Evolutionary conservation across 352 stramenopile genomes (phyloP), one percentile per base, ranked within the genome.

Genomic region (Blastocystis hominis): DNA sequence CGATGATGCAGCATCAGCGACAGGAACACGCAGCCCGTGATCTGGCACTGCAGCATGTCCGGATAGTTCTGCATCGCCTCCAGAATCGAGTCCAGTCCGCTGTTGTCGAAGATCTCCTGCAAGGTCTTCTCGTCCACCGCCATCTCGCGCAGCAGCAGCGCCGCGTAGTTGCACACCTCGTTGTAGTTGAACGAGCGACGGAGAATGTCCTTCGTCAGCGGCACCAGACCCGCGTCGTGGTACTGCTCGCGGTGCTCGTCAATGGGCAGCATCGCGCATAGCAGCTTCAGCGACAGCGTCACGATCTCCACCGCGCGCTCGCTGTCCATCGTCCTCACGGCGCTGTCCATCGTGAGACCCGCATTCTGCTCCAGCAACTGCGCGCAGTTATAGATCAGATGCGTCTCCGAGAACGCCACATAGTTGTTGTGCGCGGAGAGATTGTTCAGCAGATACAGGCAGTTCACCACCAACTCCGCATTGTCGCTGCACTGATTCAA

Each of bases 91-190:
- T 84, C 72, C 72, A 84, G 50, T 24, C 72, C 72, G 56, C 72
- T 84, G 50, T 84, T 84, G 50, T 84, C 72, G 72, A 84, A 84
- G 24, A 84, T 84, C 72, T 84, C 72, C 53, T 84, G 72, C 38
- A 46, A 53, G 42, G 68, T 84, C 15, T 84, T 53, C n/a, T 84
- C 72, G 30, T 84, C 72, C 54, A 84, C 72, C 53, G 72, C 72
- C 50, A 84, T 20, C 50, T 84, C 72, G 55, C 72, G 72, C 20
- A 84, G 56, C 72, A 84, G 56, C 50, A 84, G 40, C 36, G 72
- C 72, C 34, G 72, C 72, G 50, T 84, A 84, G 72, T 84, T 84
- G 50, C 40, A 84, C 50, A 84, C 72, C 72, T 63, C 34, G 56
- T 84, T 34, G 30, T 84, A 64, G 72, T 84, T 46, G 56, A 68